phyloP scores from a whole-genome alignment of 139 green algal genomes.

The Chlorella sp. region DNA sequence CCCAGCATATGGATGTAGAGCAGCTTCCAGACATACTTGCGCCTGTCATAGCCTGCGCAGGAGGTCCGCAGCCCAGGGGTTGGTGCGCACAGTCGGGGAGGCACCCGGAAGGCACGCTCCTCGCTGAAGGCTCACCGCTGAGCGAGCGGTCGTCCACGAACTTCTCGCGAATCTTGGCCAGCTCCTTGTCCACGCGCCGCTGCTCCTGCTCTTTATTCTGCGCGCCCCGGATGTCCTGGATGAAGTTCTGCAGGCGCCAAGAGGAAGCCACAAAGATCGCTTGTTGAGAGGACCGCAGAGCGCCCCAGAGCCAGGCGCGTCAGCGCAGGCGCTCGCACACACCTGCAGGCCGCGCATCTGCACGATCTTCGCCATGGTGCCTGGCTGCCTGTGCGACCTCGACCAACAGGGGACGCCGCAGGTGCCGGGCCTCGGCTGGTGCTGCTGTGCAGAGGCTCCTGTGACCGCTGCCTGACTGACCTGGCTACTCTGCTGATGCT shows the following conservation, averaged over 20 bases:
- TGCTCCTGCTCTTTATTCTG: constrained; percentile 88
- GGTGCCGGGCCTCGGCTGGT: no score
- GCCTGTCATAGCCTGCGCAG: constrained; percentile 86
- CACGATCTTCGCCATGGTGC: constrained; percentile 60
- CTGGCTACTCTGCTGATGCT: no score
- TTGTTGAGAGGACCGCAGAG: not conserved
- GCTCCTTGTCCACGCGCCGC: constrained; percentile 91
- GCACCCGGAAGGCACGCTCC: not conserved
- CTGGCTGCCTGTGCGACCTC: not conserved
- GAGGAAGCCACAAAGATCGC: not conserved
- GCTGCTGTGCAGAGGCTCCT: no score
- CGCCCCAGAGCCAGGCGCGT: no score
- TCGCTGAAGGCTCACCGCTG: constrained; percentile 36
- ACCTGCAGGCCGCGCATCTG: constrained; percentile 71
- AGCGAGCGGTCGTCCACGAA: constrained; percentile 74
- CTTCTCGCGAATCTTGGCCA: constrained; percentile 96
- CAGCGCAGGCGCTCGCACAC: not conserved
- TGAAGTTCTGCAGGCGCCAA: constrained; percentile 72
- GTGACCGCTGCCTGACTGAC: no score
- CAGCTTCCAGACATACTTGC: constrained; percentile 99
- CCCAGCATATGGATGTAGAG: constrained; percentile 99
- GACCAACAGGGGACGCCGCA: no score
- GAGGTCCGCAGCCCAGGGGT: not conserved
- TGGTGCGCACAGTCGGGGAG: not conserved
- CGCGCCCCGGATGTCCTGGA: constrained; percentile 85